Evolutionary conservation across 352 stramenopile genomes (phyloP).

Genomic region (Thraustochytrium striatum): DNA sequence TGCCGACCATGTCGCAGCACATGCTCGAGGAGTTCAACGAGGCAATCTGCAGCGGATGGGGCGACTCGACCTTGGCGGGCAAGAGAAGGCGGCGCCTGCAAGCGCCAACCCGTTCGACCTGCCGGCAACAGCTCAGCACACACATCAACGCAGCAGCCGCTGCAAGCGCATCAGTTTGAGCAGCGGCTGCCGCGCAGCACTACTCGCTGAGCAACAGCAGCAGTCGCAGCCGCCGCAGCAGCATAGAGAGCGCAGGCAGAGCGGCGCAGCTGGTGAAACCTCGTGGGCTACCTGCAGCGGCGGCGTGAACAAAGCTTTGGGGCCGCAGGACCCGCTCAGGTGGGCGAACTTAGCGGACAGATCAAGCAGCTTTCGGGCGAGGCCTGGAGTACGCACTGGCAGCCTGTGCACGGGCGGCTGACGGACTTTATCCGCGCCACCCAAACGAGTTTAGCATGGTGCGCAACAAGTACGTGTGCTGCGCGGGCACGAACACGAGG

Average conservation of each 20-base stretch:
- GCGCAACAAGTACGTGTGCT: conserved; percentile 40
- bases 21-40: conserved; percentile 45
- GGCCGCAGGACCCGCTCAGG: not conserved
- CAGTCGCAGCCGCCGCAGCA: not conserved
- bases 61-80: not conserved
- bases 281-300: not conserved
- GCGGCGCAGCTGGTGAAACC: conserved; percentile 10
- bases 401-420: not conserved
- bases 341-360: not conserved
- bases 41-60: conserved; percentile 42
- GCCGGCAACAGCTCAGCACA: not conserved
- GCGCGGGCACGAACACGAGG: conserved; percentile 12
- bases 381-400: conserved; percentile 25
- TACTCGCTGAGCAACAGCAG: not conserved
- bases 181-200: not conserved
- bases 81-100: conserved; percentile 8
- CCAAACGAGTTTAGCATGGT: not conserved
- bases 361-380: conserved; percentile 12
- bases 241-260: too few species aligned
- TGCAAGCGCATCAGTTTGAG: not conserved
- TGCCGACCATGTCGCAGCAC: conserved; percentile 40
- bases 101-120: conserved; percentile 36
- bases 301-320: not conserved
- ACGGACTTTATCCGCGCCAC: conserved; percentile 19
- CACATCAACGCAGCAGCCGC: not conserved